A percentile compares a stretch with the other conserved stretches of the same genome.
These are phyloP conservation scores for Phytophthora syringae DNA, from an alignment of 352 stramenopile species.

Conservation along the genomic window DNA sequence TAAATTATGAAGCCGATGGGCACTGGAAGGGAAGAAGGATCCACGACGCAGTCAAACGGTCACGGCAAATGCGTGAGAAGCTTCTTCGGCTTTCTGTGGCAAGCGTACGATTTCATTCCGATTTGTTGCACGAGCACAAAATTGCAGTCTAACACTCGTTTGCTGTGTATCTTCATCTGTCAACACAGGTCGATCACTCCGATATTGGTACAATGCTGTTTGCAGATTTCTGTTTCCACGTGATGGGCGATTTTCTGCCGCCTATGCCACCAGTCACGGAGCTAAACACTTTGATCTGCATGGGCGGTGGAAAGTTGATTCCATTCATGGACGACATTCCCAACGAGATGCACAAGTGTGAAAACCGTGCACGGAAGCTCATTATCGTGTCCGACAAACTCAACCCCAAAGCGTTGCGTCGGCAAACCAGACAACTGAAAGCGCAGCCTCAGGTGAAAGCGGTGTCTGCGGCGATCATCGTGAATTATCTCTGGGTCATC, in stretches of 20 bases:
- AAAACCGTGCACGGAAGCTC: slow-evolving; percentile 54
- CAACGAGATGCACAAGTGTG: slow-evolving; percentile 54
- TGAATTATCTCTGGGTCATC: slow-evolving; percentile 89
- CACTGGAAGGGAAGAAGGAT: slow-evolving; percentile 64
- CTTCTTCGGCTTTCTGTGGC: slow-evolving; percentile 34
- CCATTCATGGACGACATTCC: slow-evolving; percentile 59
- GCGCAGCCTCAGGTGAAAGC: slow-evolving; percentile 47
- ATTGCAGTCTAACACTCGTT: slow-evolving; percentile 2
- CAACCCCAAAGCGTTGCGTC: slow-evolving; percentile 61
- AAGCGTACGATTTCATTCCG: slow-evolving; percentile 26
- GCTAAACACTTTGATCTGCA: slow-evolving; percentile 70
- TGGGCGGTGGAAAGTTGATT: slow-evolving; percentile 68
- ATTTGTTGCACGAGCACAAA: background rate
- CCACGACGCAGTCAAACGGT: slow-evolving; percentile 57
- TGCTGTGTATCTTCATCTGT: slow-evolving; percentile 1
- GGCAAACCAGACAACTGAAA: slow-evolving; percentile 48
- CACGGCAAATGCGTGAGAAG: slow-evolving; percentile 47
- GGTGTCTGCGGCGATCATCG: slow-evolving; percentile 51
- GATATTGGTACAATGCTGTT: slow-evolving; percentile 77
- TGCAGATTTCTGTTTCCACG: slow-evolving; percentile 68
- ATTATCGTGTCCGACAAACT: slow-evolving; percentile 83
- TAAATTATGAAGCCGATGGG: slow-evolving; percentile 63
- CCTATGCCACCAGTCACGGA: slow-evolving; percentile 76
- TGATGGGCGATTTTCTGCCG: slow-evolving; percentile 78
- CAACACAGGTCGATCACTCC: slow-evolving; percentile 11